A percentile compares a stretch with the other conserved stretches of the same genome.
Conservation (phyloP, 2,329 filamentous ascomycete genomes). For the Colletotrichum gigasporum region DNA sequence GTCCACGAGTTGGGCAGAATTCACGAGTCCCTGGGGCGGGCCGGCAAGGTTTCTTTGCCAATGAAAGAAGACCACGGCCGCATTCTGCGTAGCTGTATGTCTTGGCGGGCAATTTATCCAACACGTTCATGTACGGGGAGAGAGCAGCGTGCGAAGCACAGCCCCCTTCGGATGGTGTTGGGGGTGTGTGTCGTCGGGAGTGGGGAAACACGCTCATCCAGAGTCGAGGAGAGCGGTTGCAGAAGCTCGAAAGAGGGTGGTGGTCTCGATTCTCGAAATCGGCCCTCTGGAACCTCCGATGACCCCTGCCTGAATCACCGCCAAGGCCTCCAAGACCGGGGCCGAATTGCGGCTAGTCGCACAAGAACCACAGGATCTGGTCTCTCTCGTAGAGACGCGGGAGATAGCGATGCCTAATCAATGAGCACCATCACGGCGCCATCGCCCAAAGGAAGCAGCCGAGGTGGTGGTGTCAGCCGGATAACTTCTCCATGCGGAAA, state of each 20-base stretch:
- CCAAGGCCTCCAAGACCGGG: constrained; percentile 1
- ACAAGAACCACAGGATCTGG: neutral
- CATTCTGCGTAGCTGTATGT: neutral
- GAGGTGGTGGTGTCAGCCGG: neutral
- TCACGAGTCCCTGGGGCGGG: neutral
- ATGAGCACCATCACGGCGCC: neutral
- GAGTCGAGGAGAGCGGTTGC: neutral
- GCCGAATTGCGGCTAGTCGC: neutral
- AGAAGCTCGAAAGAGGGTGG: neutral
- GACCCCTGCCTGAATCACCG: neutral
- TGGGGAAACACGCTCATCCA: neutral
- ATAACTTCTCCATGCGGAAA: constrained; percentile 1
- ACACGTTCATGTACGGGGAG: neutral
- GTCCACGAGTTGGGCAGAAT: neutral
- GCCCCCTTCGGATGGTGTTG: constrained; percentile 8
- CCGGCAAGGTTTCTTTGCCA: no score
- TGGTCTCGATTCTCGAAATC: neutral
- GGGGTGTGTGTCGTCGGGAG: neutral
- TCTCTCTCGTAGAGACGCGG: neutral
- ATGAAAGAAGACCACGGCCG: neutral
- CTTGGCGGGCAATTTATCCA: constrained; percentile 26
- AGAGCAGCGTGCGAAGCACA: neutral
- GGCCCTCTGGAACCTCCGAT: neutral
- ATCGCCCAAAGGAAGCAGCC: neutral
- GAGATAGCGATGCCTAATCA: neutral